Percentiles rank a stretch among this genome's conserved stretches.
Conservation (phyloP, 2,329 filamentous ascomycete species). For the Amauroascus niger region DNA sequence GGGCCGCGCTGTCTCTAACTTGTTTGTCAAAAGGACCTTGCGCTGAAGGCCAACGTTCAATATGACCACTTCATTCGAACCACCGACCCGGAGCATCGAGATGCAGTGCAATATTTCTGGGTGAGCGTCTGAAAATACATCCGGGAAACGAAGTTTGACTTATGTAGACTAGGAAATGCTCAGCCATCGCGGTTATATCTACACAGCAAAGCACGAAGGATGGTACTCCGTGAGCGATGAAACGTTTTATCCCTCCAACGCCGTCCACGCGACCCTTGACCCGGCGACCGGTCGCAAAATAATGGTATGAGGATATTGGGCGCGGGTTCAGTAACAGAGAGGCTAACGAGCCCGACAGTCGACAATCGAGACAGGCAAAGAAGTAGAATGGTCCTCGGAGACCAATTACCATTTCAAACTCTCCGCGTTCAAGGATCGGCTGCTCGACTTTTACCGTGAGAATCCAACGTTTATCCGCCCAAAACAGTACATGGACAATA, state of each 20-base stretch:
- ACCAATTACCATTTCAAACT: constrained; percentile 91
- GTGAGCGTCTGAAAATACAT: constrained; percentile 27
- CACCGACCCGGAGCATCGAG: constrained; percentile 69
- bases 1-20: not conserved
- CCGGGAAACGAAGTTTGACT: not conserved
- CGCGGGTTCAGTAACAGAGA: not conserved
- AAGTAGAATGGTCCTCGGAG: constrained; percentile 91
- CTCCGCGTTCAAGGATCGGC: constrained; percentile 65
- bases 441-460: constrained; percentile 68
- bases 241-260: constrained; percentile 77
- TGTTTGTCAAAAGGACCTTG: constrained; percentile 46
- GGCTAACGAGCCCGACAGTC: constrained; percentile 32
- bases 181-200: constrained; percentile 65
- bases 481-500: constrained; percentile 60
- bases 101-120: constrained; percentile 87
- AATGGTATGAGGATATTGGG: constrained; percentile 48
- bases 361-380: constrained; percentile 76
- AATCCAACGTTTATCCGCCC: constrained; percentile 75
- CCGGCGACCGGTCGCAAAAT: constrained; percentile 73
- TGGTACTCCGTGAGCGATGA: constrained; percentile 98
- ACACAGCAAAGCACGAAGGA: constrained; percentile 75
- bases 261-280: constrained; percentile 64
- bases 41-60: constrained; percentile 56
- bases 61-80: constrained; percentile 89
- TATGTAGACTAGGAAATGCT: constrained; percentile 49